Base-by-base conservation (phyloP, 306 rosid genomes). In the Medicago arabica region DNA sequence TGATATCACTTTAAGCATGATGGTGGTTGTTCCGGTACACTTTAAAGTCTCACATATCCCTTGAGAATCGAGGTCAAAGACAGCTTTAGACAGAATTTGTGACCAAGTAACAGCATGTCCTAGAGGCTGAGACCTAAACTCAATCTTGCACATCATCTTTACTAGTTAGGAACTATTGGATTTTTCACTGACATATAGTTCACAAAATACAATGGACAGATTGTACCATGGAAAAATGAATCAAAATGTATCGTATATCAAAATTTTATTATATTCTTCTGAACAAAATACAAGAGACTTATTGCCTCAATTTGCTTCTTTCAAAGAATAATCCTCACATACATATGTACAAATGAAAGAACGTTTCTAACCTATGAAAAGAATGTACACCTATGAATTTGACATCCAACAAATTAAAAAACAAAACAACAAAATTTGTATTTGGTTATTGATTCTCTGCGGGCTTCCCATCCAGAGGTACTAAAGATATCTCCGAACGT, bases 271-370 rank as follows among this genome's bases (percentile, higher is more conserved):
- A 55, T 69, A 55, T 75, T 57, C 67, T 61, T 53, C 21, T 68
- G 46, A 80, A 71, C 53, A 80, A 80, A 82, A 67, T 64, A 44
- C 40, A 72, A 74, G 31, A 54, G 50, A 47, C 41, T 17, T 51
- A 53, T 16, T 66, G 69, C 53, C 62, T 65, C 25, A 44, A 23
- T 66, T 60, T 6, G 19, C 75, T 74, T 75, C 23, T 10, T 75
- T 61, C 34, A 61, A 46, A 46, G 51, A 46, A 46, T 46, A 46
- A 46, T 46, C 55, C 74, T 50, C 34, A 72, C 49, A 43, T 36
- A 72, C 50, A 65, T 87, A 85, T 83, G 82, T 75, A 90, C 92
- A 88, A 72, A 59, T 69, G 67, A 79, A 83, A 80, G 59, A 78
- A 78, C 69, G 43, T 80, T 28, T 34, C 62, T 43, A 71, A 40